Evolutionary conservation across 805 yeast species (phyloP).

Genomic region (Candida pseudoglaebosa): DNA sequence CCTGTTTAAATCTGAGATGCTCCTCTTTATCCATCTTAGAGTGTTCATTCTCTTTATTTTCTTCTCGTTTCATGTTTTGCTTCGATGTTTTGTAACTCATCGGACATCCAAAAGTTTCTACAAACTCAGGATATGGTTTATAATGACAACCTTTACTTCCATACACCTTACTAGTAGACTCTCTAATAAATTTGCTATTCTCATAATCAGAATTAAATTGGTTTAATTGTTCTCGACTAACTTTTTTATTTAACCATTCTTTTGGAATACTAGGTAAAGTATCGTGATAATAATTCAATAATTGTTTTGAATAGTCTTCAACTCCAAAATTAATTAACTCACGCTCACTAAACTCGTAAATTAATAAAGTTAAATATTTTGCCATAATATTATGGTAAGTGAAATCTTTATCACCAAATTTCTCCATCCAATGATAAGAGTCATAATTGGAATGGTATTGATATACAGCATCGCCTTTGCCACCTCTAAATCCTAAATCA

Average conservation of each 20-base stretch:
- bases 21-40: too few species aligned
- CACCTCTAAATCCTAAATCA: slow-evolving; percentile 37
- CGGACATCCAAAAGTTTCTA: slow-evolving; percentile 1
- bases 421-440: slow-evolving; percentile 51
- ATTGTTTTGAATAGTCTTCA: slow-evolving; percentile 43
- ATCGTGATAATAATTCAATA: slow-evolving; percentile 34
- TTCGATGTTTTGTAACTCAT: too few species aligned
- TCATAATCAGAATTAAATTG: slow-evolving; percentile 46
- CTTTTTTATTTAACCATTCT: slow-evolving; percentile 25
- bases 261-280: slow-evolving; percentile 26
- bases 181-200: slow-evolving; percentile 19
- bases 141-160: slow-evolving; percentile 1
- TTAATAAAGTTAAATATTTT: slow-evolving; percentile 54
- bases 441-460: slow-evolving; percentile 60
- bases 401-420: slow-evolving; percentile 49
- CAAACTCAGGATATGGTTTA: slow-evolving; percentile 3
- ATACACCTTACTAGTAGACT: slow-evolving; percentile 14
- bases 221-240: slow-evolving; percentile 29
- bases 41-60: not conserved
- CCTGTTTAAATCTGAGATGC: too few species aligned
- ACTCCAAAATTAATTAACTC: slow-evolving; percentile 52
- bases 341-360: slow-evolving; percentile 51
- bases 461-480: slow-evolving; percentile 45
- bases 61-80: not conserved
- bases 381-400: slow-evolving; percentile 54